These are phyloP conservation scores for Cotoneaster glaucophyllus DNA, from an alignment of 306 rosid species.

Conservation along the genomic window DNA sequence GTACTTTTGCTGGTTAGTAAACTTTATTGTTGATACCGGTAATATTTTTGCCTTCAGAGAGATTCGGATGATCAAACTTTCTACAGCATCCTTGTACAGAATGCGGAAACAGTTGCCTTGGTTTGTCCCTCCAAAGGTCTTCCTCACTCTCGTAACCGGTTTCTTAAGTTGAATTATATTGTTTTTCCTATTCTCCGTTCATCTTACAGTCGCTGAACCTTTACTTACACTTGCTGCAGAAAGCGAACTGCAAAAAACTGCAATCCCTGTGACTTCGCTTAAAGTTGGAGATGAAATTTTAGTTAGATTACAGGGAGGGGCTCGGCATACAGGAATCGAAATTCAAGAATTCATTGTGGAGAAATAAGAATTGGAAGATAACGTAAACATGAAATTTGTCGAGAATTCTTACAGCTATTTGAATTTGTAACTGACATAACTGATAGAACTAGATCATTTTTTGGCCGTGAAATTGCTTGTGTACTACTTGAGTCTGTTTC, in stretches of 20 bases:
- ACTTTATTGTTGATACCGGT: not conserved
- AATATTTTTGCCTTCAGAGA: constrained; percentile 25
- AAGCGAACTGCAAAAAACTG: constrained; percentile 25
- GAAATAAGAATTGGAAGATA: constrained; percentile 35
- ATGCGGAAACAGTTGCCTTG: constrained; percentile 85
- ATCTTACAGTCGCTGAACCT: not conserved
- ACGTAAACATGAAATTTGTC: constrained; percentile 16
- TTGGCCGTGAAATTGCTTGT: not conserved
- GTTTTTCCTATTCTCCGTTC: constrained; percentile 6
- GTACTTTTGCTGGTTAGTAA: not conserved
- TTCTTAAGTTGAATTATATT: not conserved
- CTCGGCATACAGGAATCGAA: constrained; percentile 89
- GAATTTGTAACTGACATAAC: not conserved
- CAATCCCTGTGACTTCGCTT: constrained; percentile 70
- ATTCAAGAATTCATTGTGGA: constrained; percentile 90
- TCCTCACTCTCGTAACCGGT: not conserved
- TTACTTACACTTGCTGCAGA: constrained; percentile 29
- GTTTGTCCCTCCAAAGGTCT: constrained; percentile 59
- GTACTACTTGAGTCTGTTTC: not conserved
- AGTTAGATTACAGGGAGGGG: constrained; percentile 79
- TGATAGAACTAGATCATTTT: not conserved
- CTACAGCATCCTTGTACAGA: constrained; percentile 70
- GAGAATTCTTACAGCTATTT: not conserved
- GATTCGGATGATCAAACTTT: constrained; percentile 42
- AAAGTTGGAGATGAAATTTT: constrained; percentile 68